Evolutionary conservation across 768 basidiomycete species (phyloP).

Genomic region (Asterophora parasitica): DNA sequence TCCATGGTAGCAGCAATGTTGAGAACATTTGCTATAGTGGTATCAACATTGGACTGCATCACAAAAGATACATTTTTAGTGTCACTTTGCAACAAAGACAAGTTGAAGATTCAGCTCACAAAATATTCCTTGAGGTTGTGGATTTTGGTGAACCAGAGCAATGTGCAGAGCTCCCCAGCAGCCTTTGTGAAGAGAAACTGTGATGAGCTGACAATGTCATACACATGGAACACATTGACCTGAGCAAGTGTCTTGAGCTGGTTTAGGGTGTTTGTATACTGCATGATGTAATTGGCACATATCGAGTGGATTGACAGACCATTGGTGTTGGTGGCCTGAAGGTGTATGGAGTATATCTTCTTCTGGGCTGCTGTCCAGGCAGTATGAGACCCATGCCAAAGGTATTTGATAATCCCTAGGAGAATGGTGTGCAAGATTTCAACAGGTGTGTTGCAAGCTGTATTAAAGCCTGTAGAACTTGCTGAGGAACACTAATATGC

Average conservation of each 20-base stretch:
- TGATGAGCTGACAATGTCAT: conserved; percentile 24
- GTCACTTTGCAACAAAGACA: no score
- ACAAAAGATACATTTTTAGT: background rate
- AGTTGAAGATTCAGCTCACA: conserved; percentile 15
- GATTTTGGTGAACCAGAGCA: conserved; percentile 42
- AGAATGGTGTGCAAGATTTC: conserved; percentile 43
- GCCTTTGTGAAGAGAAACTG: conserved; percentile 26
- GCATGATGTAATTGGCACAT: conserved; percentile 36
- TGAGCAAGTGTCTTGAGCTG: conserved; percentile 36
- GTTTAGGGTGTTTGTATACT: conserved; percentile 27
- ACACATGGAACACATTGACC: conserved; percentile 32
- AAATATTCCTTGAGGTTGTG: conserved; percentile 31
- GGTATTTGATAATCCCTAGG: conserved; percentile 38
- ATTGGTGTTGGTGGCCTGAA: conserved; percentile 27
- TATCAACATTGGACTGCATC: conserved; percentile 25
- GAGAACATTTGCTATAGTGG: conserved; percentile 30
- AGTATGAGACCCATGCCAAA: conserved; percentile 32
- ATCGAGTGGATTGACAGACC: conserved; percentile 30
- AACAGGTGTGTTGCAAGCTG: conserved; percentile 23
- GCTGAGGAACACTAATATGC: no score
- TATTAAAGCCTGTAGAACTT: conserved; percentile 16
- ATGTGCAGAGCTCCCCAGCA: conserved; percentile 28
- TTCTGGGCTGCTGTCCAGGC: conserved; percentile 25
- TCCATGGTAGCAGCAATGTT: conserved; percentile 28
- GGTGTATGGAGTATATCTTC: conserved; percentile 21